Evolutionary conservation across 129 eudicot species (phyloP), one percentile per base, ranked within the genome.

Genomic region (Pseudognaphalium luteoalbum): DNA sequence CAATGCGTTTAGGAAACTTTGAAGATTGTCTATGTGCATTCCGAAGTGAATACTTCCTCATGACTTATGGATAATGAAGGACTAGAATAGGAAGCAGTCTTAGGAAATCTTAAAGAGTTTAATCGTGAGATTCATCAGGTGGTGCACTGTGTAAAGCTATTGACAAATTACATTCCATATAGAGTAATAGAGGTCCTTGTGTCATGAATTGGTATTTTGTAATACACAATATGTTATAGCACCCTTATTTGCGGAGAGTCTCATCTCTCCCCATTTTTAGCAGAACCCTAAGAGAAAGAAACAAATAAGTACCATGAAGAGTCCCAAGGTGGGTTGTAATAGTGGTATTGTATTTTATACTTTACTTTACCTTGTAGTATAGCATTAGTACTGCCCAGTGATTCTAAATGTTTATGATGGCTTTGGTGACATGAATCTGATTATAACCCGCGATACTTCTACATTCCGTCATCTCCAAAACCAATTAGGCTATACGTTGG

Each of bases 261-360:
- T 73, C 11, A 54, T 73, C 16, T 73, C 81, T 57, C 81, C 81
- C 32, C 61, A 68, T 77, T 28, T 60, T 58, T 14, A 68, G 7
- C 2, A 15, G 47, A 68, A 21, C 3, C 68, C 3, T 10, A 77
- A 15, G 61, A 68, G 69, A 15, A 76, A 21, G 57, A 52, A 58
- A 39, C 80, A 32, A 16, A 29, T 5, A n/a, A 71, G 25, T 67
- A 25, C 28, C 28, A 25, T 25, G 28, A 29, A 32, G 51, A 42
- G 62, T 62, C 33, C 47, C 39, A 7, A 64, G 78, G 70, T 75
- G 59, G 30, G 78, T 44, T 29, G 70, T 61, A 22, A 15, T 61
- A 61, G 28, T 16, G 30, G 29, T 32, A 32, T 32, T 32, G 34
- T 4, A 32, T 0, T 32, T 32, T 32, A 2, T 32, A 32, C 2